A percentile compares a stretch with the other conserved stretches of the same genome.
These are phyloP conservation scores for Colletotrichum tropicicola DNA, from an alignment of 2,329 filamentous ascomycete genomes.

Conservation along the genomic window DNA sequence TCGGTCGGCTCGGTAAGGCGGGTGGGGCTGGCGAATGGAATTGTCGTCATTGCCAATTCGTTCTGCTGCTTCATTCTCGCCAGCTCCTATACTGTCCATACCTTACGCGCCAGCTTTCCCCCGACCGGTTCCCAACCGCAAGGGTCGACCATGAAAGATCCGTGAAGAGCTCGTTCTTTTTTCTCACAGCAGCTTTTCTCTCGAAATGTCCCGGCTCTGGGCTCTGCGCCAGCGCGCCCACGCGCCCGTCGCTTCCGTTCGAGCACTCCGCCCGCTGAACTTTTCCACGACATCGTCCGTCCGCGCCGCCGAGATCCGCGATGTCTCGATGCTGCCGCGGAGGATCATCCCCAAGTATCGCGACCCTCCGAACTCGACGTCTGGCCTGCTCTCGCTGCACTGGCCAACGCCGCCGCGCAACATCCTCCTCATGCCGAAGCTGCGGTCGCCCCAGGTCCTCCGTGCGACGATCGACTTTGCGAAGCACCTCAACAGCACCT, in stretches of 20 bases:
- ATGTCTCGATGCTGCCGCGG: slow-evolving; percentile 58
- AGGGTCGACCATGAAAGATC: not conserved
- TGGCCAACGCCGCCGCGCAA: slow-evolving; percentile 65
- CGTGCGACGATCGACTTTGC: slow-evolving; percentile 64
- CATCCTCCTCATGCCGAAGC: slow-evolving; percentile 66
- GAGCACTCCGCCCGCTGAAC: slow-evolving; percentile 1
- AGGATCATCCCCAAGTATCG: slow-evolving; percentile 72
- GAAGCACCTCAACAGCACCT: slow-evolving; percentile 80
- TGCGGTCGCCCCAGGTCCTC: slow-evolving; percentile 62
- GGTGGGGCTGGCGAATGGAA: slow-evolving; percentile 5
- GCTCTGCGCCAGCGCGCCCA: not conserved
- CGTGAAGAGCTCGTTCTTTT: not conserved
- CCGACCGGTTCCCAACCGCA: not conserved
- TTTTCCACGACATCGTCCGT: slow-evolving; percentile 17
- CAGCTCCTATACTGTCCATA: not conserved
- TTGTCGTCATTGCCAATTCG: slow-evolving; percentile 28
- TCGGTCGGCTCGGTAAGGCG: slow-evolving; percentile 12
- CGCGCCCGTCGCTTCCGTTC: not conserved
- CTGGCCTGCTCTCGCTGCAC: slow-evolving; percentile 59
- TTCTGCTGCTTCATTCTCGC: not conserved
- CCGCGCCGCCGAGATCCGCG: slow-evolving; percentile 58
- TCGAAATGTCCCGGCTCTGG: not conserved
- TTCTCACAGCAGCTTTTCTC: not conserved
- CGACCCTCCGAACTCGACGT: slow-evolving; percentile 62
- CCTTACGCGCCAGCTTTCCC: not conserved